phyloP scores from a whole-genome alignment of 257 asterid genomes.

The Capsicum rhomboideum region DNA sequence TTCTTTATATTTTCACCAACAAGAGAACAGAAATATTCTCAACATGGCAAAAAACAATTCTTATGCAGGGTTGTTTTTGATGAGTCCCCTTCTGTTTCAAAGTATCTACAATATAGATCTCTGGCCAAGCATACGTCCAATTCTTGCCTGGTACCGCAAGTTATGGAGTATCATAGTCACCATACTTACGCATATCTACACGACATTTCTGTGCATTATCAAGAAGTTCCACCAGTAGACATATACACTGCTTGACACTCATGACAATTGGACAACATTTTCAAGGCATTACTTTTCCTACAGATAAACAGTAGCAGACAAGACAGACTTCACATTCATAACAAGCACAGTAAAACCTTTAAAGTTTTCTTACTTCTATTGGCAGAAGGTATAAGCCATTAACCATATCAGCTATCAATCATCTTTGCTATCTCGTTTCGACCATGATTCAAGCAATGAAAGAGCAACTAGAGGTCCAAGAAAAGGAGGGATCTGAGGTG shows the following conservation, averaged over 20 bases:
- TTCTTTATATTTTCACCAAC: neutral
- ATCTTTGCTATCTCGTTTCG: slow-evolving; percentile 32
- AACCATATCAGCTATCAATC: slow-evolving; percentile 22
- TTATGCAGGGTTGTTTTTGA: slow-evolving; percentile 51
- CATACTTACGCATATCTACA: slow-evolving; percentile 30
- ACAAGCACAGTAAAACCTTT: neutral
- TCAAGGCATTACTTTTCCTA: neutral
- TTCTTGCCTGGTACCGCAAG: slow-evolving; percentile 45
- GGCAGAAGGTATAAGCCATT: neutral
- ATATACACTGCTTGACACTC: neutral
- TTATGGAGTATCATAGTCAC: slow-evolving; percentile 29
- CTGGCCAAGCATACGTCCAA: slow-evolving; percentile 39
- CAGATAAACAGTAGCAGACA: neutral
- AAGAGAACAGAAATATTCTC: neutral
- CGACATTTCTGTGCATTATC: slow-evolving; percentile 24
- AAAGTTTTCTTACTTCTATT: neutral
- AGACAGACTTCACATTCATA: neutral
- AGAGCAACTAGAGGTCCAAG: slow-evolving; percentile 60
- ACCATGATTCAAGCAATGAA: slow-evolving; percentile 43
- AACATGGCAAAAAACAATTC: neutral
- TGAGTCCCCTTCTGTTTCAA: slow-evolving; percentile 35
- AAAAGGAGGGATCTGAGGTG: slow-evolving; percentile 49
- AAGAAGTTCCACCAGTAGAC: slow-evolving; percentile 22
- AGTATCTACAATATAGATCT: slow-evolving; percentile 27
- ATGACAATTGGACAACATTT: neutral